Evolutionary conservation across 768 basidiomycete species (phyloP).

Genomic region (Auriscalpium microsporum): DNA sequence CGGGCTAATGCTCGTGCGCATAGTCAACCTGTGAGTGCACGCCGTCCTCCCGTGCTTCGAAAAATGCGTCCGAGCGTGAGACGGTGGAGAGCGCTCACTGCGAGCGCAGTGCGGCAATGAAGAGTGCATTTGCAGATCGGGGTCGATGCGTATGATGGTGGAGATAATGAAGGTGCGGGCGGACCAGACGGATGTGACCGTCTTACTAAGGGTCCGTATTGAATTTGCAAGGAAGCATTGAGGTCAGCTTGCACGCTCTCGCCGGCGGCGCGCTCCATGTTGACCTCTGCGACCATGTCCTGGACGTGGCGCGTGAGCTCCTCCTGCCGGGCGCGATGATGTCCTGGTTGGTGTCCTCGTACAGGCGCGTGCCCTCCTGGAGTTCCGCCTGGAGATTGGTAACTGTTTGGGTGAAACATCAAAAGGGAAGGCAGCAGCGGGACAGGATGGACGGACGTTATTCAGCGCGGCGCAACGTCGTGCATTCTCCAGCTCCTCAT

Average conservation of each 20-base stretch:
- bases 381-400: conserved; percentile 53
- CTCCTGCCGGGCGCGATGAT: conserved; percentile 65
- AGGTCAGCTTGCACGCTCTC: conserved; percentile 48
- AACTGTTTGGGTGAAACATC: conserved; percentile 49
- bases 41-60: too few species aligned
- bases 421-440: not conserved
- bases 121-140: too few species aligned
- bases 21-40: too few species aligned
- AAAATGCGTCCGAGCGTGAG: too few species aligned
- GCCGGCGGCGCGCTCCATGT: conserved; percentile 48
- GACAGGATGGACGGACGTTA: conserved; percentile 42
- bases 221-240: conserved; percentile 50
- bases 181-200: conserved; percentile 11
- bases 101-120: too few species aligned
- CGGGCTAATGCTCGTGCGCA: too few species aligned
- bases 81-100: too few species aligned
- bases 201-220: conserved; percentile 49
- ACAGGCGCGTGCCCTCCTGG: conserved; percentile 53
- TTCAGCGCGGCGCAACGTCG: conserved; percentile 65
- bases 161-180: too few species aligned
- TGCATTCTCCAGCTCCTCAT: conserved; percentile 65
- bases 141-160: too few species aligned
- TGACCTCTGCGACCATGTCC: conserved; percentile 55
- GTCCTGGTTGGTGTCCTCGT: conserved; percentile 56
- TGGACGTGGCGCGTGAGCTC: conserved; percentile 70